phyloP scores from a whole-genome alignment of 2,329 filamentous ascomycete species.

The Talaromyces sp. region DNA sequence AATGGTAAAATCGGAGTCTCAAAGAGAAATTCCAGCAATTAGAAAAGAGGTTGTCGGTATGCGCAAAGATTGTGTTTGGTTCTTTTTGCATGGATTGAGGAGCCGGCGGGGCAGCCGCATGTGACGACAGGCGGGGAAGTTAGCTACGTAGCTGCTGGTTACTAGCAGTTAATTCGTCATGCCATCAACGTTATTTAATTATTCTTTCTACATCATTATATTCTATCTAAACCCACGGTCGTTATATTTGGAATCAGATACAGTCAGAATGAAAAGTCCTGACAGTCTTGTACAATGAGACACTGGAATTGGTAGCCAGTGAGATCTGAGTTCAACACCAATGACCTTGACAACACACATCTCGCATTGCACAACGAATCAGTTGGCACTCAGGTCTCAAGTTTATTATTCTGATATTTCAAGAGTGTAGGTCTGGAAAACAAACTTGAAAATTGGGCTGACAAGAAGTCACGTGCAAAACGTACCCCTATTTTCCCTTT shows the following conservation, averaged over 20 bases:
- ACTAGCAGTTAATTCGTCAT: background rate
- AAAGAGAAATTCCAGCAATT: background rate
- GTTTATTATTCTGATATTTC: background rate
- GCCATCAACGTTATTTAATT: background rate
- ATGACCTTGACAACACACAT: background rate
- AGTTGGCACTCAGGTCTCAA: background rate
- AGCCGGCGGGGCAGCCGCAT: conserved; percentile 6
- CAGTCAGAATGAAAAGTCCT: background rate
- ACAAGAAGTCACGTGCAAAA: background rate
- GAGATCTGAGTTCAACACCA: background rate
- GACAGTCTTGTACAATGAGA: background rate
- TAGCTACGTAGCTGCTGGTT: background rate
- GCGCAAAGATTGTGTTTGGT: background rate
- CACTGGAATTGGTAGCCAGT: background rate
- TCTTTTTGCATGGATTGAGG: conserved; percentile 18
- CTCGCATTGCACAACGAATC: background rate
- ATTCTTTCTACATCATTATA: background rate
- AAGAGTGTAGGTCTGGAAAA: background rate
- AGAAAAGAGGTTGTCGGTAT: background rate
- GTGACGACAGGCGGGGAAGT: conserved; percentile 21
- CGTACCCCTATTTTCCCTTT: background rate
- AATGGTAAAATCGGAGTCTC: conserved; percentile 1
- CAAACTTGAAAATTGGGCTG: background rate
- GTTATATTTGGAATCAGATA: background rate
- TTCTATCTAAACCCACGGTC: background rate